A percentile compares a stretch with the other conserved stretches of the same genome.
phyloP scores from a whole-genome alignment of 169 alveolate genomes.

The Eimeria maxima region DNA sequence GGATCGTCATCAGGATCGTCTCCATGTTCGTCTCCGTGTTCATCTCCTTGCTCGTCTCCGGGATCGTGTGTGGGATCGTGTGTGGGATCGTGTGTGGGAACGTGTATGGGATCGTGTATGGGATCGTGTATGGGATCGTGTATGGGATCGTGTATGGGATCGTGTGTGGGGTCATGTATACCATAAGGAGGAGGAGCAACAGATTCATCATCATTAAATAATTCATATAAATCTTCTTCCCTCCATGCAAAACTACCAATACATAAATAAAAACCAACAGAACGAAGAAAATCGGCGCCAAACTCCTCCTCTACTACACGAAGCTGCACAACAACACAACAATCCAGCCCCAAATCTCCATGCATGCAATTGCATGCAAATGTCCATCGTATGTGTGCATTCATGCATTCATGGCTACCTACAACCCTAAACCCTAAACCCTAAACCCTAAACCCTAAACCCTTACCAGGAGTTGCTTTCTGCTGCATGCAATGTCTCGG shows the following conservation, averaged over 20 bases:
- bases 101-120: background rate
- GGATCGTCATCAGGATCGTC: too few relatives aligned
- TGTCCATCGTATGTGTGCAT: background rate
- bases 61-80: background rate
- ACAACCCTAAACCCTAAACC: background rate
- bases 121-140: background rate
- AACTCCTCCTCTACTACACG: conserved; percentile 38
- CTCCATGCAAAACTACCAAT: conserved; percentile 48
- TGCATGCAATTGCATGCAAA: background rate
- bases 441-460: too few relatives aligned
- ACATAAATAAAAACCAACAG: conserved; percentile 32
- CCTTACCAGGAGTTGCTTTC: conserved; percentile 34
- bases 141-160: background rate
- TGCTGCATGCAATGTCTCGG: conserved; percentile 38
- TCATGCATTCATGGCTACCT: background rate
- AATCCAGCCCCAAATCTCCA: background rate
- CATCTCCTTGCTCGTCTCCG: too few relatives aligned
- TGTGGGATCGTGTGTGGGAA: background rate
- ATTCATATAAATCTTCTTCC: conserved; percentile 20
- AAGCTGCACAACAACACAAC: background rate
- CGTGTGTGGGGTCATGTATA: background rate
- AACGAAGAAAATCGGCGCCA: background rate
- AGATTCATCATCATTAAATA: background rate
- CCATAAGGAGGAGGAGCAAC: background rate
- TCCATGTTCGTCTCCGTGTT: too few relatives aligned